phyloP scores from a whole-genome alignment of 306 rosid species.

The Citrullus colocynthis region DNA sequence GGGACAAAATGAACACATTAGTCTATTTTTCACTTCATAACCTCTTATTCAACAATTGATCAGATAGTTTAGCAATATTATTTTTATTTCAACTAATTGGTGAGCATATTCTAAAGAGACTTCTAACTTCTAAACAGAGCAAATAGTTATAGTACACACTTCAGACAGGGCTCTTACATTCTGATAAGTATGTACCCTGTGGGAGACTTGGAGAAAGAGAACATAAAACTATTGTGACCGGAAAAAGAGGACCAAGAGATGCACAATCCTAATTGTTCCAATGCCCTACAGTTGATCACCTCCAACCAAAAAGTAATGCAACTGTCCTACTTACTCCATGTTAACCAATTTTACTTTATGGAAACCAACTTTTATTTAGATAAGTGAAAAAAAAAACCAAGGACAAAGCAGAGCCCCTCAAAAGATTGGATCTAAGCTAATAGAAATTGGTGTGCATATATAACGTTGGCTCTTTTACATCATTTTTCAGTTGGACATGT shows the following conservation, averaged over 20 bases:
- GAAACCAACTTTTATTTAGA: not conserved
- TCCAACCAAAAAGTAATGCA: not conserved
- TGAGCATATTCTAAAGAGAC: not conserved
- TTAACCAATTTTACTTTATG: not conserved
- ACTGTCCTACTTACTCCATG: not conserved
- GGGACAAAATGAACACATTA: not conserved
- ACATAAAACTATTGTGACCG: not conserved
- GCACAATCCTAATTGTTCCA: not conserved
- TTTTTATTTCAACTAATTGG: not conserved
- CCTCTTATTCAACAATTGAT: not conserved
- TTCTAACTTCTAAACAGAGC: not conserved
- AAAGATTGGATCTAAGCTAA: not conserved
- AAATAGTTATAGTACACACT: not conserved
- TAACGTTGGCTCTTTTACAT: constrained; percentile 86
- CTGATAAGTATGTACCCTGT: not conserved
- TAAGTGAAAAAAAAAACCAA: not conserved
- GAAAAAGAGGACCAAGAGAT: not conserved
- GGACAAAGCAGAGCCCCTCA: not conserved
- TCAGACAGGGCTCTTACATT: not conserved
- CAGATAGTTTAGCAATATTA: not conserved
- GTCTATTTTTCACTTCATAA: not conserved
- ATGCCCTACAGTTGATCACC: not conserved
- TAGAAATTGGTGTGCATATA: constrained; percentile 7
- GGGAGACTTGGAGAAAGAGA: not conserved
- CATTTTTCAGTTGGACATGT: constrained; percentile 80